Evolutionary conservation across 2,329 filamentous ascomycete genomes (phyloP).

Genomic region (Cercospora zeae-maydis): DNA sequence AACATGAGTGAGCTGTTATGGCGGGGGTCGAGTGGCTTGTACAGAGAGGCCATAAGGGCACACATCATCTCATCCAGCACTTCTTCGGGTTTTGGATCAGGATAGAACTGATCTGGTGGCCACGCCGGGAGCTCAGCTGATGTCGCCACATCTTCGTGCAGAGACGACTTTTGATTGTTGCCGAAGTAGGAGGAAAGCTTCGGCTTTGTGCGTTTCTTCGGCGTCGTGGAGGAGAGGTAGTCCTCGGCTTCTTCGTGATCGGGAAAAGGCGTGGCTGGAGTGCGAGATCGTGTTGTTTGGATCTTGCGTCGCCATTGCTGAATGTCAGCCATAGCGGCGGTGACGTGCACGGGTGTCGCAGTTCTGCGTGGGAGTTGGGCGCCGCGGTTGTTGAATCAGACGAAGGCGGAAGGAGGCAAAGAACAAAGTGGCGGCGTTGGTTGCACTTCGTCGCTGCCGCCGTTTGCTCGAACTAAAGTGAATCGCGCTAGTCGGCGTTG

Average conservation of each 20-base stretch:
- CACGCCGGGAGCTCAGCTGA: conserved; percentile 27
- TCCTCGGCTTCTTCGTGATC: conserved; percentile 35
- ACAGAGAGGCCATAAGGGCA: conserved; percentile 32
- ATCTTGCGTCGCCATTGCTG: conserved; percentile 38
- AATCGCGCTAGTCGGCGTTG: not conserved
- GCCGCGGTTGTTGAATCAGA: not conserved
- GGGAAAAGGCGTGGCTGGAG: conserved; percentile 24
- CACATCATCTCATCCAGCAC: conserved; percentile 35
- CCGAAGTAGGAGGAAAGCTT: conserved; percentile 41
- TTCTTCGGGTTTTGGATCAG: conserved; percentile 30
- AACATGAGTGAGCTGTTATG: conserved; percentile 41
- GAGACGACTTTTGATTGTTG: conserved; percentile 15
- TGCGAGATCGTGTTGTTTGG: conserved; percentile 33
- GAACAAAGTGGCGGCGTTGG: not conserved
- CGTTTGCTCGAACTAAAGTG: not conserved
- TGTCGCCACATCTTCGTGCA: conserved; percentile 14
- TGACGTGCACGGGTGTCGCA: not conserved
- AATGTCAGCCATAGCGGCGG: conserved; percentile 34
- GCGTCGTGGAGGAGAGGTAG: conserved; percentile 29
- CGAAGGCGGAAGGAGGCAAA: not conserved
- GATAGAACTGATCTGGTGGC: conserved; percentile 29
- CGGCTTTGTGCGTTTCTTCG: conserved; percentile 38
- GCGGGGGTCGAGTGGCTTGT: conserved; percentile 28
- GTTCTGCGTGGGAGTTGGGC: not conserved
- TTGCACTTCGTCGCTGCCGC: not conserved